Base-by-base conservation (phyloP, 306 rosid genomes). In the Sophora flavescens region DNA sequence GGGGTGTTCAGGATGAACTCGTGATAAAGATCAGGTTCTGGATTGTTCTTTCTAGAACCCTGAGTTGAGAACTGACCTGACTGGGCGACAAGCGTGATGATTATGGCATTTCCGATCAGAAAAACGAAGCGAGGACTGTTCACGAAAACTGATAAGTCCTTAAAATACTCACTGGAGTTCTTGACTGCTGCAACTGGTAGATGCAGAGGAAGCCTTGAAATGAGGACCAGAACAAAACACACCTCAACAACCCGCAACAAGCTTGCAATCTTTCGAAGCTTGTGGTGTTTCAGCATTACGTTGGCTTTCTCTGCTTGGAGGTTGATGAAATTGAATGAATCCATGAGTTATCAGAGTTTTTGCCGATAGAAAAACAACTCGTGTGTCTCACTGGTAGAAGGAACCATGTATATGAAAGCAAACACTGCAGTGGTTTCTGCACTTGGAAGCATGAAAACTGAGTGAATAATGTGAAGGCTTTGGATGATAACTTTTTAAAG, bases 251-350 rank as follows among this genome's bases (percentile, higher is more conserved):
- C 35, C 0, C 97, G 86, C 3, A 90, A 76, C 15, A 91, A 44
- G 60, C 80, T 86, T 13, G 92, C 77, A 2, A 92, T 59, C 80
- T 76, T 87, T 47, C 75, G 84, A 51, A 85, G 82, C 76, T 84
- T 89, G 6, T 83, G 82, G 70, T 86, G 14, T 77, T 84, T 89
- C 4, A 69, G 51, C 32, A 86, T 84, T 8, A 89, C 85, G 78
- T 89, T 94, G 13, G 88, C 81, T 84, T 90, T 91, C 87, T 87
- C 93, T 14, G 88, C 76, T 80, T 88, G 91, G 15, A 94, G 82
- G 78, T 89, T 81, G 66, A 69, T 81, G 72, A 89, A 84, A 41
- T 81, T 81, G 68, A 89, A 70, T 0, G 95, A 90, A 18, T 92
- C 85, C 98, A 94, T 94, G 41, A 60, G 7, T 22, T 33, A 70